A percentile compares a stretch with the other conserved stretches of the same genome.
Evolutionary conservation across 2,329 filamentous ascomycete species (phyloP).

Genomic region (Fusarium sp.): DNA sequence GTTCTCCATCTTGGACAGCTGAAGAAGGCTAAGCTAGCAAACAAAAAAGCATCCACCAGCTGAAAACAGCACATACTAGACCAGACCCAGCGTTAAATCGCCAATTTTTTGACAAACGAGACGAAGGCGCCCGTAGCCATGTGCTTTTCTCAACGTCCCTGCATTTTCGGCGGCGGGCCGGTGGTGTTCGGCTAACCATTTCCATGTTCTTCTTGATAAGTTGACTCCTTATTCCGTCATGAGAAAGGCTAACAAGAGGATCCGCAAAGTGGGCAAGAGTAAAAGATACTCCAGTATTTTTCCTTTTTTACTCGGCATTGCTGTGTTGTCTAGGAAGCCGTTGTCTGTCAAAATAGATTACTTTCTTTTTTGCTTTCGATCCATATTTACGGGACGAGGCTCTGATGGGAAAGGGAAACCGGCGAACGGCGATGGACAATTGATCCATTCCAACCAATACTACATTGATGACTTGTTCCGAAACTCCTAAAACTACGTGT

Average conservation of each 20-base stretch:
- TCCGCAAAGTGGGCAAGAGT: neutral
- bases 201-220: neutral
- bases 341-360: neutral
- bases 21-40: neutral
- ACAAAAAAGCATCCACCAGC: neutral
- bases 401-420: neutral
- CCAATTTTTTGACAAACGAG: neutral
- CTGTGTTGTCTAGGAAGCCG: neutral
- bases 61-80: neutral
- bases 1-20: neutral
- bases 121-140: slow-evolving; percentile 21
- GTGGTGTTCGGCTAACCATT: slow-evolving; percentile 28
- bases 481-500: neutral
- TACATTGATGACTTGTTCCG: neutral
- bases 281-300: neutral
- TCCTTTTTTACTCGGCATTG: neutral
- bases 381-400: neutral
- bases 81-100: neutral
- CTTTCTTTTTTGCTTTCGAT: neutral
- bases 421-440: neutral
- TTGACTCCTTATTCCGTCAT: slow-evolving; percentile 5
- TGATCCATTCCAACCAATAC: neutral
- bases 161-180: slow-evolving; percentile 37
- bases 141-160: slow-evolving; percentile 37
- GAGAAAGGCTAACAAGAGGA: neutral